phyloP scores from a whole-genome alignment of 371 early-diverging fungal genomes.

The Mucor plumbeus region DNA sequence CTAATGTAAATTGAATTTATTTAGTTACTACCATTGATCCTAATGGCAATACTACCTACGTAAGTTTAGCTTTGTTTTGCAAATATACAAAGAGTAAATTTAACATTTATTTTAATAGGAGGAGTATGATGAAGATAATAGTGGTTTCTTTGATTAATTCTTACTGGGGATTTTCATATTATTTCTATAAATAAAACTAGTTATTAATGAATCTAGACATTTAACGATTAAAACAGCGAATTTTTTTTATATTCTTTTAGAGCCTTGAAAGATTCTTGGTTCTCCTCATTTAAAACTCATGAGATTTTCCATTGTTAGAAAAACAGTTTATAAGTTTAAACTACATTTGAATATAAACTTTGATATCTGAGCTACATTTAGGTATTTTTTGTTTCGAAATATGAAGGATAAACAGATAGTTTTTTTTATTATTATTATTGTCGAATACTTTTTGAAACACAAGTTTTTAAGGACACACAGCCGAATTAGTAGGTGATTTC shows the following conservation, averaged over 20 bases:
- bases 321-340: too few species aligned
- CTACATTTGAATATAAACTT: too few species aligned
- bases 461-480: too few species aligned
- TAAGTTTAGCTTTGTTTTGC: conserved; percentile 10
- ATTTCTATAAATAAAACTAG: conserved; percentile 10
- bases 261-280: background rate
- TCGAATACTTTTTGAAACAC: too few species aligned
- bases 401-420: too few species aligned
- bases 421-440: too few species aligned
- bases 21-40: conserved; percentile 36
- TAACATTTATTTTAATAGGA: conserved; percentile 7
- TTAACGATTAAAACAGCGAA: background rate
- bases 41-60: conserved; percentile 40
- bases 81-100: background rate
- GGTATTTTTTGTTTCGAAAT: too few species aligned
- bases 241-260: too few species aligned
- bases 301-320: background rate
- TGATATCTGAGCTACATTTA: too few species aligned
- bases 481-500: too few species aligned
- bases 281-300: background rate
- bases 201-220: background rate
- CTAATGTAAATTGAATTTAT: background rate
- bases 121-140: conserved; percentile 28
- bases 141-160: conserved; percentile 31
- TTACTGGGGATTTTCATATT: background rate